Base-by-base conservation (phyloP, 192 early-diverging fungal genomes). In the Coemansia sp. region DNA sequence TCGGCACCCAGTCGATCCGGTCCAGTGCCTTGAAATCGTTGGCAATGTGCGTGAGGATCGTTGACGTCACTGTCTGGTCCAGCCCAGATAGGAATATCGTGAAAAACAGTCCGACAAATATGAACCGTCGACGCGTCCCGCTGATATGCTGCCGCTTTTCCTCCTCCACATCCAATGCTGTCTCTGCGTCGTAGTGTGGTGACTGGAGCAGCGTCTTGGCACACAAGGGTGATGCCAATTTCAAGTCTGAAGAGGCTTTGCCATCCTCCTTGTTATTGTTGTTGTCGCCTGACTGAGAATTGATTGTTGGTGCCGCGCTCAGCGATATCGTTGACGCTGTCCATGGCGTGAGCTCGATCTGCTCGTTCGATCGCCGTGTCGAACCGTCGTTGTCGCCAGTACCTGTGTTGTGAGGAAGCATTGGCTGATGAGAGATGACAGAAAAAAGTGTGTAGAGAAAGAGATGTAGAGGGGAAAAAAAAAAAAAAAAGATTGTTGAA, bases 1-100 rank as follows among this genome's bases (percentile, higher is more conserved):
- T 90, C n/a, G 90, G 91, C 50, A 98, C 84, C 95, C 95, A 97
- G 29, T 91, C 74, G 37, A 94, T 84, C 56, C 85, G 76, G 56
- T 84, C 83, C 35, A 90, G 78, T 0, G 85, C 79, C 17, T 81
- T 63, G 46, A 95, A 93, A 48, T 98, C 92, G 18, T 78, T 58
- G 15, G 88, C 85, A 42, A 98, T 95, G 0, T 64, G 71, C 6
- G 87, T 82, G 43, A 94, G 76, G n/a, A 93, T 86, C 3, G 93
- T 93, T 10, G 90, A 82, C 22, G 95, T 83, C 44, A 98, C 89
- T 0, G 91, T 95, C 68, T 89, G 87, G 76, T 98, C 95, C 38
- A 95, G 74, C 6, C 87, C 83, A 0, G 87, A 86, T 6, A 94
- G 81, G 53, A 97, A 88, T 37, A 90, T 80, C 10, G 84, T 83